Percentiles rank a stretch among this genome's conserved stretches.
These are phyloP conservation scores for Lactarius akahatsu DNA, from an alignment of 768 basidiomycete genomes.

Conservation along the genomic window DNA sequence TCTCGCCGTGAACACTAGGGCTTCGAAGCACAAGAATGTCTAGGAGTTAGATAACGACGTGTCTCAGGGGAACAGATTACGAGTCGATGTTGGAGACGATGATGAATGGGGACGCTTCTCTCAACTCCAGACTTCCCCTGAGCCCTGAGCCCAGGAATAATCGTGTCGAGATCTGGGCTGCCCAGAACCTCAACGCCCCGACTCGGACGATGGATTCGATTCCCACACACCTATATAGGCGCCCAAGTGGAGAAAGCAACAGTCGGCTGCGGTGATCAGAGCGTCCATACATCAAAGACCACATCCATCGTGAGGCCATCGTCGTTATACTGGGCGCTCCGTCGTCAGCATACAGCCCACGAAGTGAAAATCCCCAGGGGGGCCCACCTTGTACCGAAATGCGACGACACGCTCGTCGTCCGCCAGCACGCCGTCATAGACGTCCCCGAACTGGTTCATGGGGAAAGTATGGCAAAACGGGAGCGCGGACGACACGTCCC, in stretches of 20 bases:
- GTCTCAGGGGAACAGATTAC: not conserved
- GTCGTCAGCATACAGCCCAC: not conserved
- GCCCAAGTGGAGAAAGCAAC: not conserved
- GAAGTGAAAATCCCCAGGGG: too few species aligned
- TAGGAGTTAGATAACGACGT: slow-evolving; percentile 3
- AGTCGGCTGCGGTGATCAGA: not conserved
- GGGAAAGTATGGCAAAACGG: not conserved
- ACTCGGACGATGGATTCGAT: not conserved
- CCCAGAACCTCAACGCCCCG: not conserved
- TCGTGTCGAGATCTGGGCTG: not conserved
- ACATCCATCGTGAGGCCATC: not conserved
- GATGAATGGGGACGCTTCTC: slow-evolving; percentile 1
- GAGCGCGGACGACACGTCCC: not conserved
- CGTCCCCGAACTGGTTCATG: not conserved
- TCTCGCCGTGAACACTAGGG: not conserved
- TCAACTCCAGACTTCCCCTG: not conserved
- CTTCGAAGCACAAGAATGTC: not conserved
- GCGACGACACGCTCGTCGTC: slow-evolving; percentile 12
- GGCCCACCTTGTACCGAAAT: not conserved
- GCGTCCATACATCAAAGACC: not conserved
- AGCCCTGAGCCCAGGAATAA: not conserved
- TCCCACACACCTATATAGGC: slow-evolving; percentile 3
- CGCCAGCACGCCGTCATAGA: slow-evolving; percentile 9
- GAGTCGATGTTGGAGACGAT: not conserved
- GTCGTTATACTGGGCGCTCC: not conserved